phyloP scores from a whole-genome alignment of 352 stramenopile genomes.

The Blastocystis sp. region DNA sequence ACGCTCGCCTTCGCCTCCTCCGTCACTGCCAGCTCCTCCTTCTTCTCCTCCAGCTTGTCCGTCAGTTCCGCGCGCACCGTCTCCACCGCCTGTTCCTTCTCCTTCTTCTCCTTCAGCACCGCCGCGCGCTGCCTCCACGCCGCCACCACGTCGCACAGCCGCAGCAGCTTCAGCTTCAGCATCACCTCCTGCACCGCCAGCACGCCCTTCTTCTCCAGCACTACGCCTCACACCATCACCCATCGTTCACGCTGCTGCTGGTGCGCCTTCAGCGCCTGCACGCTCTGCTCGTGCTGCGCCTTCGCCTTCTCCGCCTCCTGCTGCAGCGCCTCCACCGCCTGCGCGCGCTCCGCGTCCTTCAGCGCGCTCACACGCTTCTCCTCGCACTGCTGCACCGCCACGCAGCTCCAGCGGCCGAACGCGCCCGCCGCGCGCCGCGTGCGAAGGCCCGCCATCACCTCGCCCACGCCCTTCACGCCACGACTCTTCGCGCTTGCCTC shows the following conservation, averaged over 20 bases:
- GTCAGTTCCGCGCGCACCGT: background rate
- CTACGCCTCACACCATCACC: too few species aligned
- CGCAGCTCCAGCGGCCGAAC: constrained; percentile 6
- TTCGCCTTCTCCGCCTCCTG: background rate
- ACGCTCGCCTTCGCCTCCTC: background rate
- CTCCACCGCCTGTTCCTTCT: background rate
- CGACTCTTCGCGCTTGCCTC: background rate
- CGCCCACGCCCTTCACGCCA: too few species aligned
- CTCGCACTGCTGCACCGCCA: background rate
- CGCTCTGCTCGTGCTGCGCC: constrained; percentile 1
- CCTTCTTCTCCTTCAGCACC: background rate
- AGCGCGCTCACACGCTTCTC: background rate
- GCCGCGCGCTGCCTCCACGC: too few species aligned
- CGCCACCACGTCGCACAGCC: too few species aligned
- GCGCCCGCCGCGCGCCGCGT: background rate
- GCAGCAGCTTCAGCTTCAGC: too few species aligned
- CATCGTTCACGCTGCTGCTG: too few species aligned
- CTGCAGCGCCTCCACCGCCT: background rate
- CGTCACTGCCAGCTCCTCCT: background rate
- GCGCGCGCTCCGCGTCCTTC: background rate
- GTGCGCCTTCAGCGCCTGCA: background rate
- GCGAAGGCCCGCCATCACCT: too few species aligned
- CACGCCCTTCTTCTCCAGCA: too few species aligned
- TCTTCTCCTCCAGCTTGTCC: background rate
- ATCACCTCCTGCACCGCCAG: too few species aligned